Evolutionary conservation across 2,329 filamentous ascomycete species (phyloP).

Genomic region (Arthrobotrys musiformis): DNA sequence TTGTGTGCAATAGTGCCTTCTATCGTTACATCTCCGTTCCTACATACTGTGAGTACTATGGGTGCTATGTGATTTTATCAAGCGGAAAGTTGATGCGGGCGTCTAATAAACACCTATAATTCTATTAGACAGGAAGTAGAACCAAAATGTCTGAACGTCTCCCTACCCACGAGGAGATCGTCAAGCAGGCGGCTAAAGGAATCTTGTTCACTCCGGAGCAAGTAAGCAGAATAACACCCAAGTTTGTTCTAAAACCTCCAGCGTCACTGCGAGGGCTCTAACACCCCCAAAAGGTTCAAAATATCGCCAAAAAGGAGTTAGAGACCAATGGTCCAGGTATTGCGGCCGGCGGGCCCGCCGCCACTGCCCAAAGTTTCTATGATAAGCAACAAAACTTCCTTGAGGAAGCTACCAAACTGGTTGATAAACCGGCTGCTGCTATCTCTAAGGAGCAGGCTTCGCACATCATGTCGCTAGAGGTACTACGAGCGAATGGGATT

Average conservation of each 20-base stretch:
- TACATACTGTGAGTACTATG: too few species aligned
- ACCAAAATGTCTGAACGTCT: conserved; percentile 50
- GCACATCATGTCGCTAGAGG: conserved; percentile 60
- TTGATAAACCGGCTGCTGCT: conserved; percentile 59
- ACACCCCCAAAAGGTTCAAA: conserved; percentile 7
- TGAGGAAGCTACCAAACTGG: conserved; percentile 60
- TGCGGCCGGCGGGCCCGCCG: conserved; percentile 61
- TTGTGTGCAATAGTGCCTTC: too few species aligned
- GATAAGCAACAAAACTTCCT: conserved; percentile 62
- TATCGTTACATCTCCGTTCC: too few species aligned
- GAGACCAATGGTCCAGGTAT: conserved; percentile 60
- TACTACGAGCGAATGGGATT: conserved; percentile 27
- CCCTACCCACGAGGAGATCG: conserved; percentile 56
- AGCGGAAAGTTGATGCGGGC: too few species aligned
- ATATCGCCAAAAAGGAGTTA: conserved; percentile 59
- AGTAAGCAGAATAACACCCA: background rate
- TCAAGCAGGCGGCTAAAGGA: conserved; percentile 57
- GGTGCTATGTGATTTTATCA: background rate
- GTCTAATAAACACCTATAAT: background rate
- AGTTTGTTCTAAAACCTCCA: background rate
- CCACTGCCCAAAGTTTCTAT: conserved; percentile 61
- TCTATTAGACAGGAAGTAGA: background rate
- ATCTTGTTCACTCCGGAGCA: conserved; percentile 58
- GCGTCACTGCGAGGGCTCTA: background rate
- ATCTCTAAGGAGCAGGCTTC: conserved; percentile 61